Conservation (phyloP, 1,139 yeast genomes). For the Saccharomyces hybrid region DNA sequence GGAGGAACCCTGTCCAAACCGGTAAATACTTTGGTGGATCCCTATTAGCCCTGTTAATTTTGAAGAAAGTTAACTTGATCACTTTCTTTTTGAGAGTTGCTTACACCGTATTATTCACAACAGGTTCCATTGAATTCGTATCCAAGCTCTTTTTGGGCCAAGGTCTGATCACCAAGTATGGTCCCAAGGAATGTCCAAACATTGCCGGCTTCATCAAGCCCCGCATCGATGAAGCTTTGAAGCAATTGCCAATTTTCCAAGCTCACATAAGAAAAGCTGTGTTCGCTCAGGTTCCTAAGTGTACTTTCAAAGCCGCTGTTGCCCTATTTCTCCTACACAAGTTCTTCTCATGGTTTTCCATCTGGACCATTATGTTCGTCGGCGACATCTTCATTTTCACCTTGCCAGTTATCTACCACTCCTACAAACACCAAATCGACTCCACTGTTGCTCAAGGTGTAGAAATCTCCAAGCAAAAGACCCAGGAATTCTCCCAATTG, state of each 20-base stretch:
- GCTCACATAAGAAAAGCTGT: slow-evolving; percentile 28
- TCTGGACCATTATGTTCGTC: slow-evolving; percentile 57
- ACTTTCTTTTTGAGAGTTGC: slow-evolving; percentile 53
- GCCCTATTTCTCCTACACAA: slow-evolving; percentile 57
- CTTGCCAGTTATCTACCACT: slow-evolving; percentile 64
- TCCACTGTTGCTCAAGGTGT: slow-evolving; percentile 55
- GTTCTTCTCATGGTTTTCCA: slow-evolving; percentile 68
- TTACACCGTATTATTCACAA: slow-evolving; percentile 35
- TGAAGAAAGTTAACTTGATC: slow-evolving; percentile 65
- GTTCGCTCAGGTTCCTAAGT: slow-evolving; percentile 34
- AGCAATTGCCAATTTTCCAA: slow-evolving; percentile 27
- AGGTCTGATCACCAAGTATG: slow-evolving; percentile 56
- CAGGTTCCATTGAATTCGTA: slow-evolving; percentile 64
- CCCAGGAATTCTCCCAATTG: slow-evolving; percentile 42
- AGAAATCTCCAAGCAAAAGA: slow-evolving; percentile 49
- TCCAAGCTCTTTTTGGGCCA: slow-evolving; percentile 62
- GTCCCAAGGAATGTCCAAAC: slow-evolving; percentile 30
- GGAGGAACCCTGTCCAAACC: slow-evolving; percentile 76
- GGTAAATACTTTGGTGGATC: slow-evolving; percentile 69
- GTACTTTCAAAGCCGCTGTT: slow-evolving; percentile 69
- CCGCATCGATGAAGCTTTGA: slow-evolving; percentile 24
- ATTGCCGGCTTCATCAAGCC: slow-evolving; percentile 44
- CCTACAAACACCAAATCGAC: slow-evolving; percentile 76
- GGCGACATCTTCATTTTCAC: slow-evolving; percentile 61
- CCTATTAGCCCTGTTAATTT: slow-evolving; percentile 48